Base-by-base conservation (phyloP, 2,329 filamentous ascomycete species). In the Harringtonia lauricola region DNA sequence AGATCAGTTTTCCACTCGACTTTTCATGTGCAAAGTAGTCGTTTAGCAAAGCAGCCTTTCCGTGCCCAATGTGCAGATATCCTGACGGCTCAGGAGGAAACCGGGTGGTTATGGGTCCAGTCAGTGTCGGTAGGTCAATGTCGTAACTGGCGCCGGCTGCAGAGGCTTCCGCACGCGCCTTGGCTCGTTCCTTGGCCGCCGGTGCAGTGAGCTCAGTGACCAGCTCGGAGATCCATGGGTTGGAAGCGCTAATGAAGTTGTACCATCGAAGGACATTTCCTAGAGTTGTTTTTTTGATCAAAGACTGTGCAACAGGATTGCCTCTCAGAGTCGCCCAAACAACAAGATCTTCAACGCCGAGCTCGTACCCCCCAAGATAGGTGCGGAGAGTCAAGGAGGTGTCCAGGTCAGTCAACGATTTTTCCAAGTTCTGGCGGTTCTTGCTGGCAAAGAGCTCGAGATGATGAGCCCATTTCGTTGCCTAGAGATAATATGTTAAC, bases 11-110 rank as follows among this genome's bases (percentile, higher is more conserved):
- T 55, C 90, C 92, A 48, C 89, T 81, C 70, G 94, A 94, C 55
- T 86, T 85, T 61, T 88, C 85, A 63, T 95, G 88, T 37, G 88
- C 90, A 54, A 95, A 95, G 71, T 94, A 95, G 61, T 95, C 89
- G 67, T 92, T 94, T 46, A 96, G 78, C 18, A 57, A 49, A 5
- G 55, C 55, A 8, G 55, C 56, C 67, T 95, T 96, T 53, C 87
- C 87, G 67, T 95, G 89, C 43, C 90, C 90, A 50, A 95, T 94
- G 66, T 95, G 89, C 36, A 95, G 78, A 59, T 94, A 94, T 48
- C 88, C 88, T 52, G 87, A 94, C 51, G 90, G 89, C 78, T 95
- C 89, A 4, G 90, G 90, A 15, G 89, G 80, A 67, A 95, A 95
- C 56, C 89, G 75, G 21, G 87, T 94, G 18, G 95, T 85, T 46